These are phyloP conservation scores for Salvia rosmarinus DNA, from an alignment of 257 asterid genomes.

Conservation along the genomic window DNA sequence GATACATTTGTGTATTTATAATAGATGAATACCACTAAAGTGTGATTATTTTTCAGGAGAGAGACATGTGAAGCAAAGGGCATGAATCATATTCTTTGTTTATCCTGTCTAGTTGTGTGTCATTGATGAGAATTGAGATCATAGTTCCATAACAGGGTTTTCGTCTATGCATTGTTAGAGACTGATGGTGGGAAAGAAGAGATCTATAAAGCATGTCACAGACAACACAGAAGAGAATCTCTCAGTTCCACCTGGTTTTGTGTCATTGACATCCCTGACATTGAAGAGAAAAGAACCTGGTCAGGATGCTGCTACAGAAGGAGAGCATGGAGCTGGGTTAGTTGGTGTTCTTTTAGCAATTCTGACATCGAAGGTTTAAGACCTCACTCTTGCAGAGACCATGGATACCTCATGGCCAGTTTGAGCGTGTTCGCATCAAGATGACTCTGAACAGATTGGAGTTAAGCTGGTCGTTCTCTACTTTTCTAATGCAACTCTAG, in stretches of 20 bases:
- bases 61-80: conserved; percentile 7
- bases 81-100: not conserved
- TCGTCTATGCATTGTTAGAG: conserved; percentile 21
- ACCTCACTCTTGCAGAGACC: conserved; percentile 46
- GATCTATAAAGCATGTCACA: conserved; percentile 23
- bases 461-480: conserved; percentile 47
- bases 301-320: conserved; percentile 33
- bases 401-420: conserved; percentile 50
- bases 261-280: conserved; percentile 56
- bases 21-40: not conserved
- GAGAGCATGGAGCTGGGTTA: conserved; percentile 31
- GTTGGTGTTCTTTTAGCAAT: conserved; percentile 32
- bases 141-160: conserved; percentile 3
- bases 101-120: conserved; percentile 23
- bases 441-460: conserved; percentile 43
- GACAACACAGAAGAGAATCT: conserved; percentile 29
- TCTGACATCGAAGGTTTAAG: conserved; percentile 47
- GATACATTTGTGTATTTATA: not conserved
- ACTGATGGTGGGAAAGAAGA: conserved; percentile 53
- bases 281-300: conserved; percentile 43
- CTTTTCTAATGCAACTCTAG: conserved; percentile 18
- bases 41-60: conserved; percentile 19
- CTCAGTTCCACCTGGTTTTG: conserved; percentile 87
- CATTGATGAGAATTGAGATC: conserved; percentile 10
- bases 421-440: conserved; percentile 35